Percentiles rank a stretch among this genome's conserved stretches.
Evolutionary conservation across 2,329 filamentous ascomycete genomes (phyloP).

Genomic region (Fusarium sarcochroum): DNA sequence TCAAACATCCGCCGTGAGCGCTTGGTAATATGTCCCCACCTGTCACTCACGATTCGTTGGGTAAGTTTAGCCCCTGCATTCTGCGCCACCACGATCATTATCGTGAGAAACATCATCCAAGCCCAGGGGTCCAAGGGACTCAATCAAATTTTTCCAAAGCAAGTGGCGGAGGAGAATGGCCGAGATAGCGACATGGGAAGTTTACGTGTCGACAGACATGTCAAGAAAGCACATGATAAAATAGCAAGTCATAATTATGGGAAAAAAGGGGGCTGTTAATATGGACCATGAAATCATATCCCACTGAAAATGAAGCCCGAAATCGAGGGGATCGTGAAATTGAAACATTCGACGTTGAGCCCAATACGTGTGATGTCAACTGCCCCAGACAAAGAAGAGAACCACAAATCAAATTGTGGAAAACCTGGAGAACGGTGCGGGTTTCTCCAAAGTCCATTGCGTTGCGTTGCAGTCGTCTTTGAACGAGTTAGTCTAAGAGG

Average conservation of each 20-base stretch:
- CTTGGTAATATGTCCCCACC: neutral
- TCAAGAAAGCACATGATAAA: slow-evolving; percentile 14
- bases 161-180: slow-evolving; percentile 20
- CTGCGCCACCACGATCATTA: slow-evolving; percentile 6
- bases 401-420: neutral
- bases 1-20: slow-evolving; percentile 32
- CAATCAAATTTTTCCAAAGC: neutral
- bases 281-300: slow-evolving; percentile 25
- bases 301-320: neutral
- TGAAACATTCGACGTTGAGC: neutral
- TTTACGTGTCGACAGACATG: slow-evolving; percentile 3
- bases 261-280: slow-evolving; percentile 4
- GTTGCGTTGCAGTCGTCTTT: slow-evolving; percentile 24
- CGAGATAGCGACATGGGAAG: slow-evolving; percentile 21
- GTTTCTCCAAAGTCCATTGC: slow-evolving; percentile 10
- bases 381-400: slow-evolving; percentile 19
- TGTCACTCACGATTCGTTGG: neutral
- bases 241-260: slow-evolving; percentile 16
- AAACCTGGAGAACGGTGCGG: slow-evolving; percentile 29
- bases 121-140: neutral
- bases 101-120: neutral
- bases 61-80: slow-evolving; percentile 10
- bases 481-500: neutral
- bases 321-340: slow-evolving; percentile 29
- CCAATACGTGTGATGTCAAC: slow-evolving; percentile 35